Evolutionary conservation across 2,329 filamentous ascomycete species (phyloP), one percentile per base, ranked within the genome.

Genomic region (Juglanconis oblonga): DNA sequence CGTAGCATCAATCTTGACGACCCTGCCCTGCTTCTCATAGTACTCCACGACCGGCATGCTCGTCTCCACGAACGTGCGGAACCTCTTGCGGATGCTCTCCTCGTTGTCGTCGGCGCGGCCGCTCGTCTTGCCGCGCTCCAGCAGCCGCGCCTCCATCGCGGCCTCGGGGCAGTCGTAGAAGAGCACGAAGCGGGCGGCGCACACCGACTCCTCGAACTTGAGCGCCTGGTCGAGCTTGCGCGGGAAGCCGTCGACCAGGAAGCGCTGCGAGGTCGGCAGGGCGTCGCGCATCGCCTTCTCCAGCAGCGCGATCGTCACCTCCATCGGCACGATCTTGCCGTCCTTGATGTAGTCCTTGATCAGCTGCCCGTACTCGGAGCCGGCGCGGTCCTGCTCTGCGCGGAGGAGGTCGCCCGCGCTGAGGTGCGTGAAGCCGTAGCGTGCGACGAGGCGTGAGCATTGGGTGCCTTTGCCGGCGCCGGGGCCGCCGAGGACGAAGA

Each of bases 381-480:
- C 93, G 0, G 86, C 83, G 4, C 94, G 90, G 71, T 94, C 83
- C 78, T 98, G 95, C 79, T 99, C 95, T 64, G 92, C 93, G 63
- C 95, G 91, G 64, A 99, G 84, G 50, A 99, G 83, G 75, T 99
- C 95, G 60, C 95, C 95, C 0, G 95, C 95, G 4, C 90, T 95
- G 40, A 99, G 86, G 76, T 99, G 95, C 62, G 86, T 89, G 86
- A 98, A 98, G 73, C 88, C 87, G 75, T 96, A 96, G 75, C 95
- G 87, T 50, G 85, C 79, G 54, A 97, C 94, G 38, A 99, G 87
- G 66, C 91, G 90, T 67, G 87, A 85, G 81, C 94, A 98, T 77
- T 99, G 94, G 3, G 95, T 99, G 69, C 95, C 95, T 76, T 99
- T 99, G 69, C 95, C 95, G 64, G 93, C 91, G 65, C 95, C 95